phyloP scores from a whole-genome alignment of 768 basidiomycete species.

The Mycena floridula region DNA sequence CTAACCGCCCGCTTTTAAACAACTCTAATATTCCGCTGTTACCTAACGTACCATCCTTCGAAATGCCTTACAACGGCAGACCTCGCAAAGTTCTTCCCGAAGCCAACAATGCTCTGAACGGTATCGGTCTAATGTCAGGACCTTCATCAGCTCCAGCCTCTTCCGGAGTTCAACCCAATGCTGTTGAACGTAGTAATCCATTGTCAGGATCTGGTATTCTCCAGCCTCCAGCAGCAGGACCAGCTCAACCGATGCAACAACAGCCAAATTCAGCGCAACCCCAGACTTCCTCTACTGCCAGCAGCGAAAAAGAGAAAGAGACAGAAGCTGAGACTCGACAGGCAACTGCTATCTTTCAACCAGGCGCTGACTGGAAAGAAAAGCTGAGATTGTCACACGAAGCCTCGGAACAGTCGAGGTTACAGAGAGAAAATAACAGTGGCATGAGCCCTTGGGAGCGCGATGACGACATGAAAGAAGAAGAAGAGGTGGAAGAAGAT shows the following conservation, averaged over 20 bases:
- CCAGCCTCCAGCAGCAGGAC: constrained; percentile 31
- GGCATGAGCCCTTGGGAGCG: constrained; percentile 46
- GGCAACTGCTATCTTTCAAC: constrained; percentile 80
- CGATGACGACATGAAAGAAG: constrained; percentile 65
- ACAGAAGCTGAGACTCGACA: constrained; percentile 44
- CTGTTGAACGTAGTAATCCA: constrained; percentile 48
- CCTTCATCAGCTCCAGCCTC: constrained; percentile 44
- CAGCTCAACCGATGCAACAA: constrained; percentile 15
- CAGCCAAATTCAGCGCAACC: constrained; percentile 25
- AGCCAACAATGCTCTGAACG: constrained; percentile 58
- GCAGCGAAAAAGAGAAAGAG: constrained; percentile 39
- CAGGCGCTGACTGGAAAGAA: constrained; percentile 84
- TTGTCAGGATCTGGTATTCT: constrained; percentile 33
- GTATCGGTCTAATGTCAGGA: constrained; percentile 47
- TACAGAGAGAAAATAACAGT: constrained; percentile 31
- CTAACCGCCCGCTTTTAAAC: constrained; percentile 73
- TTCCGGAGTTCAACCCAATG: constrained; percentile 31
- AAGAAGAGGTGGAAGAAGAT: constrained; percentile 59
- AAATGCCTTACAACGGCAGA: constrained; percentile 71
- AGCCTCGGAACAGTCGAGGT: constrained; percentile 45
- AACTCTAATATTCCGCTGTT: constrained; percentile 60
- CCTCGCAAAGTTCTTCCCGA: constrained; percentile 80
- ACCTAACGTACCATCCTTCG: constrained; percentile 70
- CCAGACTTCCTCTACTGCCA: constrained; percentile 20
- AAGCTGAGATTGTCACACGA: constrained; percentile 63